phyloP scores from a whole-genome alignment of 441 rosid species.

The Gossypium gossypioides region DNA sequence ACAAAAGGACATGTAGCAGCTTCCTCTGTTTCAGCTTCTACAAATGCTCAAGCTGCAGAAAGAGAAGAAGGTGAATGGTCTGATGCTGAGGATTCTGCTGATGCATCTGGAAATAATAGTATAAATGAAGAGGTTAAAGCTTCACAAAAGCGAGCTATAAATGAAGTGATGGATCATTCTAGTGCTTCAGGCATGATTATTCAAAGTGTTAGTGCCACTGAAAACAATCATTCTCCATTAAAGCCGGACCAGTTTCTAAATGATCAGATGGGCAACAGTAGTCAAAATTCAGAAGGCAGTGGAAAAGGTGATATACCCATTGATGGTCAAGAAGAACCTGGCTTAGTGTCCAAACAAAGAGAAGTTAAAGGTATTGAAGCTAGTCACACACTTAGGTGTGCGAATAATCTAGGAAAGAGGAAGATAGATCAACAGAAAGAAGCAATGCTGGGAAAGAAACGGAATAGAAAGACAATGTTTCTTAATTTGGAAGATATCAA shows the following conservation, averaged over 20 bases:
- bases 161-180: slow-evolving; percentile 16
- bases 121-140: slow-evolving; percentile 28
- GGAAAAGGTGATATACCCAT: slow-evolving; percentile 31
- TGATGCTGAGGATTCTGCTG: slow-evolving; percentile 52
- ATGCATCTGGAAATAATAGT: slow-evolving; percentile 23
- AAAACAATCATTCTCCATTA: slow-evolving; percentile 25
- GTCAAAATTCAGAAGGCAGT: slow-evolving; percentile 37
- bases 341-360: slow-evolving; percentile 40
- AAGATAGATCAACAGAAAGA: slow-evolving; percentile 85
- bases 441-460: slow-evolving; percentile 94
- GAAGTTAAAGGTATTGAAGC: slow-evolving; percentile 80
- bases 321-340: slow-evolving; percentile 44
- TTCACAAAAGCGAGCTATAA: slow-evolving; percentile 3
- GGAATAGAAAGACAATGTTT: slow-evolving; percentile 83
- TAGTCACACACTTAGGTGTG: slow-evolving; percentile 52
- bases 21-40: slow-evolving; percentile 23
- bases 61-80: slow-evolving; percentile 98
- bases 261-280: slow-evolving; percentile 36
- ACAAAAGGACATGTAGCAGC: slow-evolving; percentile 26
- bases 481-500: slow-evolving; percentile 83
- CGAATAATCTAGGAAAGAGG: slow-evolving; percentile 68
- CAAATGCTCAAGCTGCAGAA: slow-evolving; percentile 38
- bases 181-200: slow-evolving; percentile 22
- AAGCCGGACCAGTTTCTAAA: slow-evolving; percentile 28
- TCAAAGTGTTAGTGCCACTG: slow-evolving; percentile 26